Conservation (phyloP, 805 yeast genomes). For the Lipomyces sp. region DNA sequence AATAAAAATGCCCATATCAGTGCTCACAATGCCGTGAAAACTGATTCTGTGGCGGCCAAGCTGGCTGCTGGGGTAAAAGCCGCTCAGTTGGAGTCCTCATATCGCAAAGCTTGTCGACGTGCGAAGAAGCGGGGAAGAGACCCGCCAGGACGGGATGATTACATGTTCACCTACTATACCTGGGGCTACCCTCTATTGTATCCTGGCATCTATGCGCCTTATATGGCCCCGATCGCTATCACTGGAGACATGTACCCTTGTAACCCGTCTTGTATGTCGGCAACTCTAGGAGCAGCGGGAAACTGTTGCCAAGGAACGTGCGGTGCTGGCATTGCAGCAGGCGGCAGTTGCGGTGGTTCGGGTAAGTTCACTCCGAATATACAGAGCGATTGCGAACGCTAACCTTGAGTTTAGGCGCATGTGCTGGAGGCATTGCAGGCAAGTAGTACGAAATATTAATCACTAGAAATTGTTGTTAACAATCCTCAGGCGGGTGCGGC, state of each 20-base stretch:
- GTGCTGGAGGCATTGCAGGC: conserved; percentile 8
- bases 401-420: conserved; percentile 3
- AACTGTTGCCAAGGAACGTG: conserved; percentile 11
- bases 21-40: neutral
- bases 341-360: conserved; percentile 9
- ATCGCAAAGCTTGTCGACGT: conserved; percentile 5
- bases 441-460: conserved; percentile 1
- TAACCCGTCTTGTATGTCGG: conserved; percentile 9
- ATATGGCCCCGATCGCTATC: conserved; percentile 7
- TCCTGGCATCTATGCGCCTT: conserved; percentile 6
- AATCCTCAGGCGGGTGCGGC: neutral
- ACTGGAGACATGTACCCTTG: conserved; percentile 1
- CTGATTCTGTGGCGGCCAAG: neutral
- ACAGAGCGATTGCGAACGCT: conserved; percentile 3
- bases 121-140: conserved; percentile 12
- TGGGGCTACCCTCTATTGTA: conserved; percentile 9
- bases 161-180: conserved; percentile 6
- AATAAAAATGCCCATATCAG: conserved; percentile 5
- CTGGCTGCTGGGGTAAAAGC: neutral
- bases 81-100: conserved; percentile 7
- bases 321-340: conserved; percentile 9
- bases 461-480: conserved; percentile 1
- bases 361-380: conserved; percentile 1
- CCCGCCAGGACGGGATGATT: neutral
- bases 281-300: conserved; percentile 7